A percentile compares a stretch with the other conserved stretches of the same genome.
phyloP scores from a whole-genome alignment of 2,329 filamentous ascomycete species.

The Paraphoma chrysanthemicola region DNA sequence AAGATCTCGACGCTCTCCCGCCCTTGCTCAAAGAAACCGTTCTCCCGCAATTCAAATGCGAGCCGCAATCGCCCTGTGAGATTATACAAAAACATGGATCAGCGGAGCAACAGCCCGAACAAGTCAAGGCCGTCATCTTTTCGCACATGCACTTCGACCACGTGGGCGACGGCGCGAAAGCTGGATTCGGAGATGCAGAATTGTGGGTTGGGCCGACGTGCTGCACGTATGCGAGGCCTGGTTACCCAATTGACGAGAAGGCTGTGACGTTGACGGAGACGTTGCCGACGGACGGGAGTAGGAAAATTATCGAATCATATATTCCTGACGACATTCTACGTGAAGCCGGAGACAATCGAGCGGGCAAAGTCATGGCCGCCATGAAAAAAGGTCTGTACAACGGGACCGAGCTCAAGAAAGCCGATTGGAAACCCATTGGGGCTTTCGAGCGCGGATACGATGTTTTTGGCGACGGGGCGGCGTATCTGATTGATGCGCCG shows the following conservation, averaged over 20 bases:
- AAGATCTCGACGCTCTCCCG: constrained; percentile 52
- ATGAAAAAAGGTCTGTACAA: constrained; percentile 34
- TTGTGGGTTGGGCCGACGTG: constrained; percentile 49
- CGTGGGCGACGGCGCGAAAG: constrained; percentile 48
- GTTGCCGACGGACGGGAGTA: constrained; percentile 51
- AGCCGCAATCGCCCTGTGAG: constrained; percentile 33
- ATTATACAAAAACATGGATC: constrained; percentile 34
- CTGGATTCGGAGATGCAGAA: constrained; percentile 43
- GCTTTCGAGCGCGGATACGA: constrained; percentile 56
- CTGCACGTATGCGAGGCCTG: constrained; percentile 40
- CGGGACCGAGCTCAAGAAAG: constrained; percentile 33
- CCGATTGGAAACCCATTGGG: constrained; percentile 46
- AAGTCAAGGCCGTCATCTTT: constrained; percentile 51
- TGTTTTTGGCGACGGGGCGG: constrained; percentile 56
- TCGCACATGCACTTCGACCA: constrained; percentile 52
- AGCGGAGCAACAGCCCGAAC: constrained; percentile 41
- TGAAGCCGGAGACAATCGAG: constrained; percentile 29
- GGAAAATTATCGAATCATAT: constrained; percentile 49
- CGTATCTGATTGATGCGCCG: constrained; percentile 59
- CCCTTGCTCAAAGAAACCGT: constrained; percentile 48
- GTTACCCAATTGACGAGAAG: constrained; percentile 31
- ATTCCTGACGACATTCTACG: constrained; percentile 38
- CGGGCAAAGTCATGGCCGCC: constrained; percentile 30
- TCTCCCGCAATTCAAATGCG: constrained; percentile 49
- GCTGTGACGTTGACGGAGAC: constrained; percentile 49